Base-by-base conservation (phyloP, 192 early-diverging fungal species). In the Chytriomyces confervae region DNA sequence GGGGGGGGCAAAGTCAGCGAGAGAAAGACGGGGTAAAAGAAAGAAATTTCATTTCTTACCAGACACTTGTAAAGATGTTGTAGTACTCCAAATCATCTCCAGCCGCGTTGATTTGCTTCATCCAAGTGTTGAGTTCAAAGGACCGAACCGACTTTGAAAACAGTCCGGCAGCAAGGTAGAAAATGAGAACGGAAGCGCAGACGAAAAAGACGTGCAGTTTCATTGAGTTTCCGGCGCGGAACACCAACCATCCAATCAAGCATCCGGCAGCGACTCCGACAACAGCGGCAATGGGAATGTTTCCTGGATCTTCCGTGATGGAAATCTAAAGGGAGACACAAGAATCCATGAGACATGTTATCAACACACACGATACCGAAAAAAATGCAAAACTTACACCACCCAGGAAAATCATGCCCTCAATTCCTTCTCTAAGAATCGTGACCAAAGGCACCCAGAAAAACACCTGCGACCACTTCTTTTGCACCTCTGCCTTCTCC, bases 391-490 rank as follows among this genome's bases (percentile, higher is more conserved):
- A 8, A 70, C 77, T 66, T 24, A 93, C 93, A 65, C 96, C 96
- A 67, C 90, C 95, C 60, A 97, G 86, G 82, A 97, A 94, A 5
- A 96, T 88, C 43, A 97, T 87, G 24, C 93, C 90, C 80, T 97
- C 96, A 10, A 97, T 80, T 10, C 93, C 93, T 88, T 97, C 96
- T 63, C 96, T 88, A 18, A 94, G 80, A 10, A 97, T 91, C 6
- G 94, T 94, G 48, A 95, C 77, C 69, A 95, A 94, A 16, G 96
- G 95, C 57, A 97, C 86, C 62, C 94, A 94, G 79, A 81, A 96
- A 86, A 77, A 97, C 90, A 44, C 93, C 85, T 82, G 72, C 6
- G 61, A 27, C 10, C 74, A 43, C 24, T 63, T 61, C 6, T 45
- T 7, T 10, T 29, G 63, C 53, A 20, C 53, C 1, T 57, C 53